Percentiles rank a stretch among this genome's conserved stretches.
Evolutionary conservation across 495 filamentous ascomycete species (phyloP).

Genomic region (Cudoniella acicularis): DNA sequence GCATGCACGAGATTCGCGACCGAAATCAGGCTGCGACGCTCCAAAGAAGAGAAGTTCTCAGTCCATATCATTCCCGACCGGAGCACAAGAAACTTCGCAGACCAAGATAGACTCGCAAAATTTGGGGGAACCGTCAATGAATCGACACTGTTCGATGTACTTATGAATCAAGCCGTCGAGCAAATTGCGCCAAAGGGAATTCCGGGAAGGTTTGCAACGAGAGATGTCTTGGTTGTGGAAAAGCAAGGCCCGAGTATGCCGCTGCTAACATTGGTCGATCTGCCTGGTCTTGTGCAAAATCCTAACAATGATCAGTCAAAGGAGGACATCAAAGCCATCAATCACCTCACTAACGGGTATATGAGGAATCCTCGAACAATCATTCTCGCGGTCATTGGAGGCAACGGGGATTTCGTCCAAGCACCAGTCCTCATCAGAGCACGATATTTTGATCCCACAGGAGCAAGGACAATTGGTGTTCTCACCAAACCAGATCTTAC

Average conservation of each 20-base stretch:
- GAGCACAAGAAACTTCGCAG: background rate
- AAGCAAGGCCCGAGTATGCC: slow-evolving; percentile 47
- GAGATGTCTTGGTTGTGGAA: slow-evolving; percentile 50
- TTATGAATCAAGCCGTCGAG: background rate
- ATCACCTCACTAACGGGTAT: slow-evolving; percentile 43
- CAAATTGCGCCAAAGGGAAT: slow-evolving; percentile 15
- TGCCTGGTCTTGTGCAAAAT: slow-evolving; percentile 49
- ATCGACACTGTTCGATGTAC: no score
- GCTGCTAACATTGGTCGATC: slow-evolving; percentile 54
- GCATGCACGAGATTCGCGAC: slow-evolving; percentile 59
- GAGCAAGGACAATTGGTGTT: slow-evolving; percentile 45
- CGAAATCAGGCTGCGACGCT: slow-evolving; percentile 40
- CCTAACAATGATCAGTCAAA: slow-evolving; percentile 44
- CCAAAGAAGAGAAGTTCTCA: background rate
- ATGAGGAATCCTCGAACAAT: slow-evolving; percentile 49
- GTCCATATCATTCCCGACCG: background rate
- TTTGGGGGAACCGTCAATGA: no score
- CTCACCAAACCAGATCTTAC: slow-evolving; percentile 51
- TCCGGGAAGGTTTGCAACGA: no score
- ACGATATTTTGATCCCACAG: slow-evolving; percentile 39
- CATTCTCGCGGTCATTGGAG: slow-evolving; percentile 50
- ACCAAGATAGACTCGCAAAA: no score
- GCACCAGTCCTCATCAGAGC: slow-evolving; percentile 44
- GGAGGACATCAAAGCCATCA: slow-evolving; percentile 42
- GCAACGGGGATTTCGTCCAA: slow-evolving; percentile 47